phyloP scores from a whole-genome alignment of 225 moss, liverwort and hornwort genomes.

The Climacium dendroides region DNA sequence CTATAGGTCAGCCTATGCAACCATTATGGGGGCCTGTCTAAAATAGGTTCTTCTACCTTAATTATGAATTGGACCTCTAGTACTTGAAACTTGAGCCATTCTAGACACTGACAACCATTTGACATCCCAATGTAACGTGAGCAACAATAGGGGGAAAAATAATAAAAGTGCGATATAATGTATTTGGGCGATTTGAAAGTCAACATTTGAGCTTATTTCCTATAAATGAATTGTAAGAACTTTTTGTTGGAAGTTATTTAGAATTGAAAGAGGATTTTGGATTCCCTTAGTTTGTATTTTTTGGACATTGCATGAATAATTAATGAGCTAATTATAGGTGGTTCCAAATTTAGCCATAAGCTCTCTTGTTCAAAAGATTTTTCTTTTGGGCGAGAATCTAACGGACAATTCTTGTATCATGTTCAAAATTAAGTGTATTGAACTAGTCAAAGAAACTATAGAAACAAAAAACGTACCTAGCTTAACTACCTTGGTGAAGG shows the following conservation, averaged over 20 bases:
- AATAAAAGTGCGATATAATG: too few species aligned
- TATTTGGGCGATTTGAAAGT: neutral
- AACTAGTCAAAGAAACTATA: accelerated
- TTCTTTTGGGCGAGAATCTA: neutral
- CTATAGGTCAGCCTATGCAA: too few species aligned
- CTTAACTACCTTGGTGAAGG: neutral
- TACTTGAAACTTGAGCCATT: too few species aligned
- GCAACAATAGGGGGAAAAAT: too few species aligned
- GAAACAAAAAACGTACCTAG: neutral
- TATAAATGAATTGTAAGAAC: neutral
- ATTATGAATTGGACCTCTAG: too few species aligned
- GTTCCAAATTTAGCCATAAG: neutral
- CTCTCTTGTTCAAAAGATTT: neutral
- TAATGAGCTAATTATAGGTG: neutral
- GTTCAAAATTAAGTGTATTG: neutral
- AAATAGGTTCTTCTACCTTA: too few species aligned
- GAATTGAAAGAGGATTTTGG: neutral
- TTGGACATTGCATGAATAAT: neutral
- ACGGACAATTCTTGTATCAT: neutral
- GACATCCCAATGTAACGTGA: too few species aligned
- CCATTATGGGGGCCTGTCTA: too few species aligned
- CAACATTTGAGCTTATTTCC: neutral
- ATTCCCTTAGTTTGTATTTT: neutral
- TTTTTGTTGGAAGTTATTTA: neutral
- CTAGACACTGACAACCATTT: too few species aligned